Evolutionary conservation across 2,329 filamentous ascomycete genomes (phyloP), one percentile per base, ranked within the genome.

Genomic region (Chaetomium globosum): DNA sequence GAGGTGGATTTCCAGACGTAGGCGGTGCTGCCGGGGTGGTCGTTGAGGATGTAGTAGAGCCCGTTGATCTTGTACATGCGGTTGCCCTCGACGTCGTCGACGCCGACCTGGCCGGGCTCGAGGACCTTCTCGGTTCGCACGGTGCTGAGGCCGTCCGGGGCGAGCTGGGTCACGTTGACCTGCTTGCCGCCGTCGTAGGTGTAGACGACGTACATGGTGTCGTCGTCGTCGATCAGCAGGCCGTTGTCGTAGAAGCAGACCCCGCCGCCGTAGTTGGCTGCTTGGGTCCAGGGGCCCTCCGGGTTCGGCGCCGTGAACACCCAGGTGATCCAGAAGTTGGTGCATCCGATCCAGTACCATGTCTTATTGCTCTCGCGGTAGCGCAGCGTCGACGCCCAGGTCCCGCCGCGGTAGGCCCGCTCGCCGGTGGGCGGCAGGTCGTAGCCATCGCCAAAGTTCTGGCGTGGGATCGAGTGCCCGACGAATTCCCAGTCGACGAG

Each of bases 301-400:
- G 55, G 54, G 4, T 10, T 48, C 4, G 54, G 54, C 7, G 55
- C 55, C 19, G 61, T 63, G 28, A 46, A 63, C 6, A 64, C 55
- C 55, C 55, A 64, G 48, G 62, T 64, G n/a, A 33, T 33, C n/a
- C 39, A 59, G 56, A 64, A 64, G 51, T 64, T 59, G 49, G 33
- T 48, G 56, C 62, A 64, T 12, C 61, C 61, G n/a, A 59, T 54
- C 61, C 61, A 64, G 36, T 64, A 64, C 55, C 55, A 64, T 2
- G 46, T 33, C 9, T 31, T 48, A 10, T 53, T 59, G 36, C 55
- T 59, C 55, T 59, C 43, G 48, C 61, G 61, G 54, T 64, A 55
- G 12, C 61, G 48, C 55, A 64, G 55, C 33, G 55, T 64, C 55
- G 61, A 64, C 19, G 61, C 61, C 61, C 61, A 64, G 5, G 55